Conservation (phyloP, 805 yeast species). For the Pichia manshurica region DNA sequence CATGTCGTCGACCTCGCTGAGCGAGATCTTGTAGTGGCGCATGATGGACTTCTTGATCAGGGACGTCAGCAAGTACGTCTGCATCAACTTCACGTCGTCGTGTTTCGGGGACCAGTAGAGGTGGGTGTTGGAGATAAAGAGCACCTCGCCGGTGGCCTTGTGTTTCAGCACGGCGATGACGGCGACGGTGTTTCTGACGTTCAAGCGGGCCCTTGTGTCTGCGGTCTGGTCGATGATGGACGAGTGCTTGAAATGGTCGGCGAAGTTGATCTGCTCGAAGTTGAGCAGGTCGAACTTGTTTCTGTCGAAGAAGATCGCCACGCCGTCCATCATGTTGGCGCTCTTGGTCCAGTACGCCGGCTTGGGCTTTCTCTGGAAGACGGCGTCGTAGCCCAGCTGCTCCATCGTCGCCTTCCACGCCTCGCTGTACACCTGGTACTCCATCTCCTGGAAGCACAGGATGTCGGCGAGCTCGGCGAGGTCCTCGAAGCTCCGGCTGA, state of each 20-base stretch:
- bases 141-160: constrained; percentile 31
- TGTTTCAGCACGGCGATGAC: constrained; percentile 45
- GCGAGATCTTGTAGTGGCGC: constrained; percentile 13
- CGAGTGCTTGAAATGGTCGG: constrained; percentile 26
- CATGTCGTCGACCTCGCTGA: constrained; percentile 10
- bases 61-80: constrained; percentile 41
- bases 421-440: constrained; percentile 24
- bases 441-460: constrained; percentile 45
- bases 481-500: constrained; percentile 35
- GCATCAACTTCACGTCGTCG: constrained; percentile 50
- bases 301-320: constrained; percentile 47
- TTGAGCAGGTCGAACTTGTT: constrained; percentile 40
- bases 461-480: constrained; percentile 39
- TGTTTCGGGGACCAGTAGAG: constrained; percentile 51
- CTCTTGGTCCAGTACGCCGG: constrained; percentile 50
- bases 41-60: constrained; percentile 27
- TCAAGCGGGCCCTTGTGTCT: constrained; percentile 33
- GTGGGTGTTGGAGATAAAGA: constrained; percentile 55
- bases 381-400: constrained; percentile 37
- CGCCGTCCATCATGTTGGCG: constrained; percentile 51
- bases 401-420: constrained; percentile 22
- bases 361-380: constrained; percentile 43
- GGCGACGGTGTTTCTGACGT: constrained; percentile 52
- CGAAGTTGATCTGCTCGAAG: constrained; percentile 29
- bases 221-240: constrained; percentile 29